These are phyloP conservation scores for Termitomyces sp. DNA, from an alignment of 768 basidiomycete genomes.

Conservation along the genomic window DNA sequence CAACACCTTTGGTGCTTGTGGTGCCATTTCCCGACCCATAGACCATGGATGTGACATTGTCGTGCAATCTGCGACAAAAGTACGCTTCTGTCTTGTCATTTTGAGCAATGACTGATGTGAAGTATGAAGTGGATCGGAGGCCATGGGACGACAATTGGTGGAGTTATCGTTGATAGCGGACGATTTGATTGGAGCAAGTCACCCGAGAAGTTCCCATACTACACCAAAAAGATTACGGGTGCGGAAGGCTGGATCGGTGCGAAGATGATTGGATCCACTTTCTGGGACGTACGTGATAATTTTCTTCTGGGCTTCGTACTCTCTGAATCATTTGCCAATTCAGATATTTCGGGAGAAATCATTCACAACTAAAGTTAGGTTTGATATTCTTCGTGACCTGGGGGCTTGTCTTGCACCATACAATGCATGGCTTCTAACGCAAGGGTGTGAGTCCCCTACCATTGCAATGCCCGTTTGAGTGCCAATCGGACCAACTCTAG, in stretches of 20 bases:
- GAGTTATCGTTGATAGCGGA: slow-evolving; percentile 56
- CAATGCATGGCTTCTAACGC: slow-evolving; percentile 51
- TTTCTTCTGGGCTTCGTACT: neutral
- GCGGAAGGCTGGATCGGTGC: slow-evolving; percentile 7
- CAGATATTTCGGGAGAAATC: slow-evolving; percentile 15
- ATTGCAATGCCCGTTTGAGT: neutral
- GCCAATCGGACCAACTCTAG: neutral
- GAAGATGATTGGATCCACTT: slow-evolving; percentile 9
- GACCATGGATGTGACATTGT: slow-evolving; percentile 28
- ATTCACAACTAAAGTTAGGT: slow-evolving; percentile 23
- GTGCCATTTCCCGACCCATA: slow-evolving; percentile 28
- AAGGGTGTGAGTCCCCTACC: slow-evolving; percentile 27
- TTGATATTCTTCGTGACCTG: slow-evolving; percentile 52
- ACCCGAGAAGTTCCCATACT: slow-evolving; percentile 35
- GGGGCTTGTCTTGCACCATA: slow-evolving; percentile 53
- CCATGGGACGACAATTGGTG: slow-evolving; percentile 63
- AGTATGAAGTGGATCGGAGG: slow-evolving; percentile 63
- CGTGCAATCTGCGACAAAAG: slow-evolving; percentile 19
- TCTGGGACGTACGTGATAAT: slow-evolving; percentile 10
- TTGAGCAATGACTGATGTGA: slow-evolving; percentile 10
- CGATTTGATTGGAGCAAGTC: slow-evolving; percentile 52
- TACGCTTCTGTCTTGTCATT: neutral
- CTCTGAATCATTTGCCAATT: neutral
- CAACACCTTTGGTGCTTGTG: slow-evolving; percentile 61
- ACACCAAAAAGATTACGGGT: slow-evolving; percentile 7